Percentiles rank a stretch among this genome's conserved stretches.
Conservation (phyloP, 345 rosid species). For the Lepidium sativum region DNA sequence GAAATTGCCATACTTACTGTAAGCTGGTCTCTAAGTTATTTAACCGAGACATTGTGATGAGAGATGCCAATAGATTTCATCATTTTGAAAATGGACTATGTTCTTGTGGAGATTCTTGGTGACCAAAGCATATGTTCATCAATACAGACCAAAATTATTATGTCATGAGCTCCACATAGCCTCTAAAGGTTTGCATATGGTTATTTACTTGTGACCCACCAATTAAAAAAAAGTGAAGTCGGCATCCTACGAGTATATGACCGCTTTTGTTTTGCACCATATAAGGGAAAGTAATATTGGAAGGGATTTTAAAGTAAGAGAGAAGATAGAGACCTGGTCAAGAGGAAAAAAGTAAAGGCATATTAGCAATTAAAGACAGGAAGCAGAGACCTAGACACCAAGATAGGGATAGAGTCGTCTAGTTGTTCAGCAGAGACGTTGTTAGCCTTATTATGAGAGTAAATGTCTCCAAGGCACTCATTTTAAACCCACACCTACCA, state of each 20-base stretch:
- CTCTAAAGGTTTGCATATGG: constrained; percentile 3
- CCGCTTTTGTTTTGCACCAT: constrained; percentile 5
- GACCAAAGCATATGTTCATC: constrained; percentile 13
- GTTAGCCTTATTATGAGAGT: constrained; percentile 12
- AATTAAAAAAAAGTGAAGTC: neutral
- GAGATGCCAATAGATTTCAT: constrained; percentile 91
- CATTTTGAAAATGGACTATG: constrained; percentile 68
- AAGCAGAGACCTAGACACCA: constrained; percentile 20
- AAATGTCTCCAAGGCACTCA: constrained; percentile 8
- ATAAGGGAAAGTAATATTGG: constrained; percentile 2
- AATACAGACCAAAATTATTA: neutral
- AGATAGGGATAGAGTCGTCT: constrained; percentile 17
- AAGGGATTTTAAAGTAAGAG: constrained; percentile 3
- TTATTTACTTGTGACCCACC: neutral
- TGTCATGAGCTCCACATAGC: neutral
- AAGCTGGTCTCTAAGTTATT: constrained; percentile 59
- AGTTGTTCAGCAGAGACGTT: constrained; percentile 7
- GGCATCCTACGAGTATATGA: neutral
- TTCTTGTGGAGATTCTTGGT: constrained; percentile 85
- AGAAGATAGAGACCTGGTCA: constrained; percentile 8
- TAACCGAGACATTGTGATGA: constrained; percentile 44
- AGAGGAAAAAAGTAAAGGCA: constrained; percentile 1
- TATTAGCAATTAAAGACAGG: constrained; percentile 15
- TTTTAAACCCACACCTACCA: constrained; percentile 20
- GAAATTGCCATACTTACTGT: constrained; percentile 77